These are phyloP conservation scores for Pestalotiopsis sp. DNA, from an alignment of 2,329 filamentous ascomycete genomes.

Conservation along the genomic window DNA sequence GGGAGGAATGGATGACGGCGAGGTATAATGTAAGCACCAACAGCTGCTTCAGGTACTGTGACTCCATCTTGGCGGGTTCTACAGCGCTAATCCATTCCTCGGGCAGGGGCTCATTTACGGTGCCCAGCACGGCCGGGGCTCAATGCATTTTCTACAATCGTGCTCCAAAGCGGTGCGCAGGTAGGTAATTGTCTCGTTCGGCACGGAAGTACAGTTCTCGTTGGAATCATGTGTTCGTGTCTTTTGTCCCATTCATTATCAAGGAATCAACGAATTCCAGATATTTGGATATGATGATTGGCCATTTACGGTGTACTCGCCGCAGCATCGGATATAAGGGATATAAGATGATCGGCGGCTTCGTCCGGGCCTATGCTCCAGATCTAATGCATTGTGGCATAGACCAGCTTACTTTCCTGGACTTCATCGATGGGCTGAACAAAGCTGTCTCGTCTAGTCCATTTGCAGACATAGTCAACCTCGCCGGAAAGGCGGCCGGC, in stretches of 20 bases:
- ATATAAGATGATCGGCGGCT: slow-evolving; percentile 13
- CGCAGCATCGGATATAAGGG: neutral
- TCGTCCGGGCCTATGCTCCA: slow-evolving; percentile 26
- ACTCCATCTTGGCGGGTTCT: neutral
- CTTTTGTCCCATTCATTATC: neutral
- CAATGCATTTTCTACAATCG: neutral
- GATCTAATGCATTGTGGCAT: slow-evolving; percentile 21
- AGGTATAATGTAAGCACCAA: neutral
- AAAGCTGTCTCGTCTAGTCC: slow-evolving; percentile 12
- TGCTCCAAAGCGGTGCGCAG: too few relatives aligned
- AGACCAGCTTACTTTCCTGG: slow-evolving; percentile 22
- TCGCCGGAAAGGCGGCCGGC: slow-evolving; percentile 14
- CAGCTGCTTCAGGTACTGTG: neutral
- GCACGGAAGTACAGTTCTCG: neutral
- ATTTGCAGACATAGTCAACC: slow-evolving; percentile 13
- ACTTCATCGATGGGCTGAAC: slow-evolving; percentile 23
- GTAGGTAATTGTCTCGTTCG: too few relatives aligned
- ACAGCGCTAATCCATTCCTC: neutral
- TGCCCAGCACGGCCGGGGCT: neutral
- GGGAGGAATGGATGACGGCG: neutral
- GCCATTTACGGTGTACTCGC: neutral
- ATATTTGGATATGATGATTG: neutral
- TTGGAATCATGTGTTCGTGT: neutral
- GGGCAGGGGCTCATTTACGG: too few relatives aligned
- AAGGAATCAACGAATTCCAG: neutral